Evolutionary conservation across 2,329 filamentous ascomycete genomes (phyloP), one percentile per base, ranked within the genome.

Genomic region (Hypoxylon sp.): DNA sequence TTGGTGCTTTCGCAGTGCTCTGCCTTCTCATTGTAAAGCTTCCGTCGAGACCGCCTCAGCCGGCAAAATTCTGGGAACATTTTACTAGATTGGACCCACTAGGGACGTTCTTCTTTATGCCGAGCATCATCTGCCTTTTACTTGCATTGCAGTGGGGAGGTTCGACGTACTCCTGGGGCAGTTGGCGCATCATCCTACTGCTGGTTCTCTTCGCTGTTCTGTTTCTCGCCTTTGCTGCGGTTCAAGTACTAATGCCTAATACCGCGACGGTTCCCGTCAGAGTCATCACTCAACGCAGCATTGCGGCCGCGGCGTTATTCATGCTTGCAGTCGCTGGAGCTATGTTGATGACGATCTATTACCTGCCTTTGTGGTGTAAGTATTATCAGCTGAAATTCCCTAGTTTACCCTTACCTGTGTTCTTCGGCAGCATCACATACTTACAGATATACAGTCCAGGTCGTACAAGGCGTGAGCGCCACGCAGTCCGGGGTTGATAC

Each of bases 111-210:
- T 83, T 90, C 76, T 87, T 91, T 69, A 77, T 91, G 14, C 88
- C 89, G 0, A 83, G 84, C 33, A 83, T 90, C 42, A 81, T 90
- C 13, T 88, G 84, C 68, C 85, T 91, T 39, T 78, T 91, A 2
- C 80, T 92, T 4, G 89, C 89, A 0, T 80, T 92, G 35, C 86
- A 91, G 73, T 91, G 88, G 88, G 88, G 87, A 56, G 88, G 88
- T 3, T 78, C 77, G 11, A 73, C 69, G 3, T 78, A 88, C 70
- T 68, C 80, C 0, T 90, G 87, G 88, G 79, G 75, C 42, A 82
- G 80, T 69, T 84, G 84, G 79, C 83, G 84, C 47, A 83, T 88
- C 59, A 83, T 89, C 53, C 71, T 85, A 6, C 80, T 90, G n/a
- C 81, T 90, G 8, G 79, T 83, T 47, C 70, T 88, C 9, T 88